Evolutionary conservation across 164 flowering plant genomes (phyloP).

Genomic region (Chimonanthus praecox): DNA sequence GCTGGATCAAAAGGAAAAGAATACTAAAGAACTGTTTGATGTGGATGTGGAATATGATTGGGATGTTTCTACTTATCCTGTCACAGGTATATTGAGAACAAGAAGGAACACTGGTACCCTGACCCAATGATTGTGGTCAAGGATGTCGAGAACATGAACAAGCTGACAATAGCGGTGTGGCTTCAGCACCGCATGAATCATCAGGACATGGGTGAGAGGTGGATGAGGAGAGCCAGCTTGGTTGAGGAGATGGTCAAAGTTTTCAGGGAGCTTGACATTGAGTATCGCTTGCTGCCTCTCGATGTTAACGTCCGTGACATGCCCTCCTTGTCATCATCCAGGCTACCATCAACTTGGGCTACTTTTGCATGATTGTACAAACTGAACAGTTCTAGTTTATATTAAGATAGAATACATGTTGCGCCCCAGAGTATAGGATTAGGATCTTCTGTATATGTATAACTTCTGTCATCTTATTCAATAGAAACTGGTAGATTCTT

Average conservation of each 20-base stretch:
- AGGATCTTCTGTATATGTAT: too few relatives aligned
- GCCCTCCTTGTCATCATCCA: slow-evolving; percentile 23
- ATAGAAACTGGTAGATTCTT: too few relatives aligned
- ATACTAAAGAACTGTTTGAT: background rate
- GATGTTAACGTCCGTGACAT: slow-evolving; percentile 43
- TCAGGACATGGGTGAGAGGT: slow-evolving; percentile 46
- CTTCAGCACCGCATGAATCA: slow-evolving; percentile 40
- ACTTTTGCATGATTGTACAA: slow-evolving; percentile 4
- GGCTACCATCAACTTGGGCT: slow-evolving; percentile 38
- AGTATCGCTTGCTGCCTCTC: slow-evolving; percentile 45
- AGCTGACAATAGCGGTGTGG: slow-evolving; percentile 36
- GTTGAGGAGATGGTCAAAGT: slow-evolving; percentile 48
- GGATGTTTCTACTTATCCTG: background rate
- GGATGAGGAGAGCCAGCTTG: slow-evolving; percentile 40
- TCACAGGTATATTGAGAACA: slow-evolving; percentile 39
- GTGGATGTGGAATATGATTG: background rate
- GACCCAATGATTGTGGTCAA: slow-evolving; percentile 29
- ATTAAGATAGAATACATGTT: too few relatives aligned
- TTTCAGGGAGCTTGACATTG: slow-evolving; percentile 43
- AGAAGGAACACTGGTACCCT: slow-evolving; percentile 48
- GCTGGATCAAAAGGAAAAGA: background rate
- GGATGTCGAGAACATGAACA: slow-evolving; percentile 53
- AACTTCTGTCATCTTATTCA: too few relatives aligned
- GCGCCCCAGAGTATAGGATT: too few relatives aligned
- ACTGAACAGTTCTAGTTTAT: background rate